Evolutionary conservation across 805 yeast species (phyloP), one percentile per base, ranked within the genome.

Genomic region (Ogataea populi-albae): DNA sequence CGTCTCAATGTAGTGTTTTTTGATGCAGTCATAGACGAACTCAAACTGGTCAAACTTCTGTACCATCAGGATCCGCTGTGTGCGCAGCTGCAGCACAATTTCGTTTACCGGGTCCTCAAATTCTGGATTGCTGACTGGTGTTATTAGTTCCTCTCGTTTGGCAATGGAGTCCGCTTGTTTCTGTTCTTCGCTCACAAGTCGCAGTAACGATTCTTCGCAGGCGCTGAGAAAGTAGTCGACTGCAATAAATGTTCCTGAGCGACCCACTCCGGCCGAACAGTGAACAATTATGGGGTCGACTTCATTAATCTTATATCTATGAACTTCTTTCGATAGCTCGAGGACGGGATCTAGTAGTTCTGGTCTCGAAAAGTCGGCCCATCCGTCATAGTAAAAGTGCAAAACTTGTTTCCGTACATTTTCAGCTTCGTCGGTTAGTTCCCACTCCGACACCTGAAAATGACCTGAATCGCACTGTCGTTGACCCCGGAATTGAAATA

Each of bases 191-290:
- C 15, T 18, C 25, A 48, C n/a, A 6, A 27, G 21, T n/a, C 21
- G 30, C 21, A 17, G 8, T 17, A 27, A 8, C 10, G 10, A 15
- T 12, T 15, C 21, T 17, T 7, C 21, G 23, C 53, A 43, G 26
- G 45, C 38, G 22, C 41, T 46, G 12, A 49, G 54, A 32, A 38
- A 66, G 47, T 61, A 65, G 43, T 73, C 77, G 18, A 71, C 43
- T 3, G 75, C 59, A 11, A 73, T 71, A 40, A 63, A 73, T 9
- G 75, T 68, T 6, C 79, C 79, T 0, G 80, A 71, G 44, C 81
- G 61, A 9, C 81, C 81, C 42, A 79, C 77, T 0, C 81, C 81
- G 0, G 81, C 81, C 2, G 79, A 73, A 43, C 81, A 75, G 50
- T 75, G 81, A 5, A 71, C 76, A 20, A 73, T 46, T 4, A 48